phyloP scores from a whole-genome alignment of 2,329 filamentous ascomycete genomes.

The Dothiorella sarmentorum region DNA sequence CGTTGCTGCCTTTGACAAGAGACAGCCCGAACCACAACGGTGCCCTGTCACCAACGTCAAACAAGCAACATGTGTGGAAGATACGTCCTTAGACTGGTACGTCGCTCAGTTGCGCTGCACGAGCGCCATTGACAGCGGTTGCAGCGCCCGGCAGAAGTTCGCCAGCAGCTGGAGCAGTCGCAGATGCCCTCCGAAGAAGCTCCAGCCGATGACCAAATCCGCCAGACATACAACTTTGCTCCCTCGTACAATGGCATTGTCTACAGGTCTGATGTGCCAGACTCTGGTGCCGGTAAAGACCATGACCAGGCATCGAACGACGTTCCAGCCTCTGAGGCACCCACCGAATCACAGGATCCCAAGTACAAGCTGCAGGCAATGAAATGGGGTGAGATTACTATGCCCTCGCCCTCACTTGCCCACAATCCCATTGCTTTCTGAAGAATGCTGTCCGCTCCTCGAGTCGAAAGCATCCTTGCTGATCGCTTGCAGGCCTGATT shows the following conservation, averaged over 20 bases:
- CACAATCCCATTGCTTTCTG: no score
- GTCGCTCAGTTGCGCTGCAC: constrained; percentile 22
- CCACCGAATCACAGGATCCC: constrained; percentile 35
- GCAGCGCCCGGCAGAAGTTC: constrained; percentile 74
- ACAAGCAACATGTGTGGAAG: constrained; percentile 60
- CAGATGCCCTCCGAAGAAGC: constrained; percentile 70
- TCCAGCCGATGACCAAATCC: constrained; percentile 65
- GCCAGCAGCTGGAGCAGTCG: constrained; percentile 68
- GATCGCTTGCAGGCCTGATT: constrained; percentile 57
- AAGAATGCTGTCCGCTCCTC: no score
- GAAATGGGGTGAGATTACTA: constrained; percentile 68
- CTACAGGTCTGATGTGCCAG: constrained; percentile 71
- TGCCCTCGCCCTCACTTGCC: constrained; percentile 23
- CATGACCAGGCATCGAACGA: constrained; percentile 23
- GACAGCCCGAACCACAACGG: background rate
- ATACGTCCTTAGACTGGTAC: constrained; percentile 61
- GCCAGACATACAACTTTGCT: constrained; percentile 88
- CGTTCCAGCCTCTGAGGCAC: constrained; percentile 19
- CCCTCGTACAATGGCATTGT: constrained; percentile 83
- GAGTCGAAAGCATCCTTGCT: background rate
- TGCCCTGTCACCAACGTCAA: background rate
- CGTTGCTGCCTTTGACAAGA: constrained; percentile 10
- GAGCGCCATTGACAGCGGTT: constrained; percentile 19
- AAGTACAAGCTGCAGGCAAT: constrained; percentile 85
- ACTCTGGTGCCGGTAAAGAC: constrained; percentile 51